Evolutionary conservation across 176 grass and related monocot species (phyloP).

Genomic region (Juncus effusus): DNA sequence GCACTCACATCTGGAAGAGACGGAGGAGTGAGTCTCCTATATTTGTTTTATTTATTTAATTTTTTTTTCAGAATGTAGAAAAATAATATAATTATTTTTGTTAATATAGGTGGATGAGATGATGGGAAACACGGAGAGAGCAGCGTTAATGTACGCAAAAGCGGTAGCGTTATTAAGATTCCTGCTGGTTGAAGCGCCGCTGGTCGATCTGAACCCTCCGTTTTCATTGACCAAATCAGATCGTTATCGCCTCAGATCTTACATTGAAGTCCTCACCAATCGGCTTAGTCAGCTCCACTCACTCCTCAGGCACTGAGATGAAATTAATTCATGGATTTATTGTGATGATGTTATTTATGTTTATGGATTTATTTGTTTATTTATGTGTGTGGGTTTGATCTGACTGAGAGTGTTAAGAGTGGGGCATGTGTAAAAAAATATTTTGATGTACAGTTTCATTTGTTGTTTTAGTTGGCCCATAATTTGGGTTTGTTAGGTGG

Average conservation of each 20-base stretch:
- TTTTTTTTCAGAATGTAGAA: background rate
- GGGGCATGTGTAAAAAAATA: conserved; percentile 9
- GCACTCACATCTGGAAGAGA: conserved; percentile 69
- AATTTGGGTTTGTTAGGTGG: conserved; percentile 20
- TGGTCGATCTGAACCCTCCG: conserved; percentile 63
- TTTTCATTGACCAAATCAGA: conserved; percentile 68
- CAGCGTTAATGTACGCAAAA: conserved; percentile 53
- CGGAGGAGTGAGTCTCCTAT: conserved; percentile 70
- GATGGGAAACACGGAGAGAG: conserved; percentile 53
- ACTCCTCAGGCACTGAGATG: conserved; percentile 25
- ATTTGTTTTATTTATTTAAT: conserved; percentile 5
- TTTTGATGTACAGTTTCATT: conserved; percentile 36
- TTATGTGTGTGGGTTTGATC: background rate
- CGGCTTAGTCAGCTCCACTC: conserved; percentile 49
- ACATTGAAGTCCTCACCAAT: conserved; percentile 75
- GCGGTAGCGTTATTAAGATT: conserved; percentile 65
- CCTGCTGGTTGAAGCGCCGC: conserved; percentile 71
- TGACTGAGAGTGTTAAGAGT: background rate
- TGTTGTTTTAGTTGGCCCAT: background rate
- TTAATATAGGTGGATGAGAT: conserved; percentile 77
- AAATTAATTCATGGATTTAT: background rate
- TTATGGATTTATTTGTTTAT: background rate
- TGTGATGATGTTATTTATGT: no score
- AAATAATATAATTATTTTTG: conserved; percentile 12
- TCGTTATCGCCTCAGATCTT: conserved; percentile 52